Base-by-base conservation (phyloP, 257 asterid species). In the Craterostigma plantagineum region DNA sequence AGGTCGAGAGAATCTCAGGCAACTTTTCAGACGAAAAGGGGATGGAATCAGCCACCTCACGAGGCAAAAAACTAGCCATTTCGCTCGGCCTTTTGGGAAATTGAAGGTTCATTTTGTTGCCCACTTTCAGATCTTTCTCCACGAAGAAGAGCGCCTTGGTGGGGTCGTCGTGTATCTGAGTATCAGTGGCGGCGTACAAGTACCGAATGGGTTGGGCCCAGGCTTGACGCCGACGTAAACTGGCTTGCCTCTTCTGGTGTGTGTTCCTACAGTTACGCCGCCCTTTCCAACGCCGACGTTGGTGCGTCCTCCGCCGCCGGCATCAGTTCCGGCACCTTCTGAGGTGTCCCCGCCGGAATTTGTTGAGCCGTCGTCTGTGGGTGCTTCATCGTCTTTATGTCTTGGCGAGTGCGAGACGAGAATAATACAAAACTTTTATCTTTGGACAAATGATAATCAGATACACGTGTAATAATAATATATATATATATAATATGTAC, bases 101-200 rank as follows among this genome's bases (percentile, higher is more conserved):
- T 0, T 61, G 69, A 39, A 87, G 44, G 51, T 47, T 79, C 77
- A 76, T 64, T 33, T 33, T 58, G n/a, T 49, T 60, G 46, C 92
- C 93, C 2, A 51, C n/a, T 9, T 59, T 70, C 16, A 87, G 51
- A 50, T 83, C 86, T 9, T 69, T 64, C 15, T 71, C 67, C n/a
- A 72, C 38, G 65, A 82, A 82, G 75, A 87, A 82, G 7, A 79
- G 66, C 38, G 83, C 93, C 6, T 60, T 71, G 35, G 58, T 66
- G n/a, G 90, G 86, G 55, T 69, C 48, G n/a, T 74, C 85, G 2
- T 64, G 67, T 40, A 76, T 70, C 48, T 82, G 93, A 23, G 81
- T 65, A 12, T 76, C 78, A 2, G 63, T 33, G 38, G 90, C 95
- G 1, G 93, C 93, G 12, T 73, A 86, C 0, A 0, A 0, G 68